A percentile compares a stretch with the other conserved stretches of the same genome.
These are phyloP conservation scores for Capsicum pubescens DNA, from an alignment of 257 asterid species.

Conservation along the genomic window DNA sequence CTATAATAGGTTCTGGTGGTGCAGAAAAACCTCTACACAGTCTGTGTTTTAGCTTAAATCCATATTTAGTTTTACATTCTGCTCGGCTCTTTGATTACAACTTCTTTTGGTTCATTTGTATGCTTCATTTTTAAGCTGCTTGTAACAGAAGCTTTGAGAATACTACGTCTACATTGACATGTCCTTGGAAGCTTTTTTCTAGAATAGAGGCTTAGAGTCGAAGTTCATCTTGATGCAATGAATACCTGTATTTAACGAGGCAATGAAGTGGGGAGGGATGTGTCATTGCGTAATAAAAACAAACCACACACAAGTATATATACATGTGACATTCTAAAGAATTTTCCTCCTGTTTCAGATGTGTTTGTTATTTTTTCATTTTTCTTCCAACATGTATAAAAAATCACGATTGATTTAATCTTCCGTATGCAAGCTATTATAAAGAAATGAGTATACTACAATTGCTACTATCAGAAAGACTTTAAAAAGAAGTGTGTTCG, in stretches of 20 bases:
- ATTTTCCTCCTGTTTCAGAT: background rate
- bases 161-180: too few relatives aligned
- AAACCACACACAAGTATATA: background rate
- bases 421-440: background rate
- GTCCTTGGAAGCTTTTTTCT: background rate
- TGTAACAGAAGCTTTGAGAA: background rate
- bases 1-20: background rate
- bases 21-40: background rate
- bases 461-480: background rate
- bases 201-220: background rate
- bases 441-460: background rate
- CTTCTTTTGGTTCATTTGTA: background rate
- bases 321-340: background rate
- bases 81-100: background rate
- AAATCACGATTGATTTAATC: background rate
- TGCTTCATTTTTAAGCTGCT: background rate
- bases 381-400: background rate
- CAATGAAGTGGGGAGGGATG: background rate
- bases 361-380: background rate
- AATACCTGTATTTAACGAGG: background rate
- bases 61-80: background rate
- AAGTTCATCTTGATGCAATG: background rate
- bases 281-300: conserved; percentile 11
- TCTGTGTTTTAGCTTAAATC: background rate
- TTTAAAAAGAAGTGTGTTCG: background rate